Conservation (phyloP, 1,284 basidiomycete genomes). For the Boletus smithii region DNA sequence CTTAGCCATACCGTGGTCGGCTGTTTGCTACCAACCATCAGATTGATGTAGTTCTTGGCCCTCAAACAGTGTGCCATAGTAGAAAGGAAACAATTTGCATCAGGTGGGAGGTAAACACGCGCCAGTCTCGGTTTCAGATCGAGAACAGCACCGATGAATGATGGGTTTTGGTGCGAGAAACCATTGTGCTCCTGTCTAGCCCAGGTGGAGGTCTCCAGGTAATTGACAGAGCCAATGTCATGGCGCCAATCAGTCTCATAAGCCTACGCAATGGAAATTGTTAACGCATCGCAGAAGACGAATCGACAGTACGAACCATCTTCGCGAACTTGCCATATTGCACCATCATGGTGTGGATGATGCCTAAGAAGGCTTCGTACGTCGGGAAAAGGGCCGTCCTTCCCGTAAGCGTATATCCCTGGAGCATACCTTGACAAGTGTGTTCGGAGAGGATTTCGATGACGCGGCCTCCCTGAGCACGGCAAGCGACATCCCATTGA, state of each 20-base stretch:
- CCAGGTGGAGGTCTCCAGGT: constrained; percentile 86
- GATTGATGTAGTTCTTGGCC: constrained; percentile 80
- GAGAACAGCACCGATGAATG: constrained; percentile 81
- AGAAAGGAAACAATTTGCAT: constrained; percentile 81
- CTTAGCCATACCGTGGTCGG: constrained; percentile 68
- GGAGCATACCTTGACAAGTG: constrained; percentile 84
- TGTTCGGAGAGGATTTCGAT: constrained; percentile 88
- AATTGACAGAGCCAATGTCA: constrained; percentile 74
- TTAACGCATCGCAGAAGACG: neutral
- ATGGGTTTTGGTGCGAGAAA: constrained; percentile 84
- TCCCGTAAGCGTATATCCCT: constrained; percentile 82
- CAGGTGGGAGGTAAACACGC: constrained; percentile 87
- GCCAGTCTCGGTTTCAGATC: constrained; percentile 71
- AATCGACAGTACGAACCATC: constrained; percentile 44
- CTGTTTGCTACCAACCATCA: constrained; percentile 86
- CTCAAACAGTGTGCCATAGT: constrained; percentile 79
- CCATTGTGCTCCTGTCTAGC: constrained; percentile 77
- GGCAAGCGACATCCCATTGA: constrained; percentile 72
- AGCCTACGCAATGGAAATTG: constrained; percentile 34
- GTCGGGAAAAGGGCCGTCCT: constrained; percentile 83
- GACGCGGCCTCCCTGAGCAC: constrained; percentile 70
- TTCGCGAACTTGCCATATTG: constrained; percentile 87
- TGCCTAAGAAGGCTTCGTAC: constrained; percentile 85
- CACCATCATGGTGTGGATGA: constrained; percentile 75
- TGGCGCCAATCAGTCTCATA: constrained; percentile 76